Evolutionary conservation across 495 filamentous ascomycete species (phyloP).

Genomic region (Geopyxis carbonaria): DNA sequence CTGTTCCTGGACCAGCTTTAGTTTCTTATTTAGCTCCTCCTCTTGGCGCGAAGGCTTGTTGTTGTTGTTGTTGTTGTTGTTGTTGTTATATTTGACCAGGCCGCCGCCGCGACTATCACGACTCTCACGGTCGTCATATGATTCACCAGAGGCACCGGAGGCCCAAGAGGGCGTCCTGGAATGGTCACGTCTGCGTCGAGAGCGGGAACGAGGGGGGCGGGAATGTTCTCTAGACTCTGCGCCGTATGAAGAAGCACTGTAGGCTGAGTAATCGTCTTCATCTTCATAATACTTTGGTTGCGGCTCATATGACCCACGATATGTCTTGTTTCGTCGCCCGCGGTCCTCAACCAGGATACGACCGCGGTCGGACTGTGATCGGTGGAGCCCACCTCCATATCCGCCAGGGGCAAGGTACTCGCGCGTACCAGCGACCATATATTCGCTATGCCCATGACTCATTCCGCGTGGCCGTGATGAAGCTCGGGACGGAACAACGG

Average conservation of each 20-base stretch:
- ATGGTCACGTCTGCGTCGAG: neutral
- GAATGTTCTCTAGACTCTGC: neutral
- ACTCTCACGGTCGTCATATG: conserved; percentile 2
- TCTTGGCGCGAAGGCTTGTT: conserved; percentile 1
- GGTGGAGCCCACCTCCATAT: neutral
- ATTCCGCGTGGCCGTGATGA: neutral
- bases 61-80: neutral
- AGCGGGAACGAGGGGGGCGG: neutral
- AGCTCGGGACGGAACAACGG: neutral
- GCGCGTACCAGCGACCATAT: neutral
- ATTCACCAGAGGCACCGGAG: neutral
- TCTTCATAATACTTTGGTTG: neutral
- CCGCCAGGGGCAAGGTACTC: conserved; percentile 1
- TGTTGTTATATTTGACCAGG: too few species aligned
- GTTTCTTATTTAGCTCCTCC: conserved; percentile 11
- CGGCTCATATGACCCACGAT: neutral
- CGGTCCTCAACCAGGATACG: conserved; percentile 2
- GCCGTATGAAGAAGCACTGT: neutral
- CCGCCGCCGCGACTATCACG: neutral
- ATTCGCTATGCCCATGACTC: neutral
- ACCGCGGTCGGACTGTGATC: neutral
- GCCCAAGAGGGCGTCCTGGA: neutral
- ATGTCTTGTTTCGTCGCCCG: neutral
- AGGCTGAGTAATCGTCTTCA: neutral
- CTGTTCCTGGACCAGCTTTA: conserved; percentile 13